These are phyloP conservation scores for Trichoderma asperellum DNA, from an alignment of 2,329 filamentous ascomycete genomes.

Conservation along the genomic window DNA sequence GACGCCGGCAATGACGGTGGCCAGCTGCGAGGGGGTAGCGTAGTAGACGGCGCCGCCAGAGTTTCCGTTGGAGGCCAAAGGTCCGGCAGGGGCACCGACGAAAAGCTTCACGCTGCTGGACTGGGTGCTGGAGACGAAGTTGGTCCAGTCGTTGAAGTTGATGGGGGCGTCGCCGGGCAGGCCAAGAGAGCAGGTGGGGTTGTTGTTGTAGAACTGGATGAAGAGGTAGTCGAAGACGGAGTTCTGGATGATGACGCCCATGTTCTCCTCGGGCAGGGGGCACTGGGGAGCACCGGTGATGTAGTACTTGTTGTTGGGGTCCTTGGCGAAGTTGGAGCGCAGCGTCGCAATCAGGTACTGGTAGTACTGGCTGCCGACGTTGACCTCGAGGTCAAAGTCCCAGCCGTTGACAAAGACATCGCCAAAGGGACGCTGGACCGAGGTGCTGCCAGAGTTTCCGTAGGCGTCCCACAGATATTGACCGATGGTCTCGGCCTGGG, in stretches of 20 bases:
- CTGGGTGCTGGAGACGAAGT: slow-evolving; percentile 34
- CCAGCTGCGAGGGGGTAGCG: slow-evolving; percentile 33
- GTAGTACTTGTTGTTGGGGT: slow-evolving; percentile 41
- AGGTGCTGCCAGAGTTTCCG: slow-evolving; percentile 43
- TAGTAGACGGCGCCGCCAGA: slow-evolving; percentile 36
- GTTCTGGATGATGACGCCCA: slow-evolving; percentile 6
- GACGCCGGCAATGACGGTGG: slow-evolving; percentile 15
- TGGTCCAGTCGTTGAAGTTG: slow-evolving; percentile 43
- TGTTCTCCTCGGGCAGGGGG: slow-evolving; percentile 33
- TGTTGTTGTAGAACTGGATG: slow-evolving; percentile 55
- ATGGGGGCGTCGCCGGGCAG: slow-evolving; percentile 35
- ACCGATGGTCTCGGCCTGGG: slow-evolving; percentile 30
- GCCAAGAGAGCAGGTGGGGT: slow-evolving; percentile 22
- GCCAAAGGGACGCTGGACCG: slow-evolving; percentile 50
- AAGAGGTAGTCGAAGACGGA: slow-evolving; percentile 38
- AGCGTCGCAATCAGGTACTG: slow-evolving; percentile 39
- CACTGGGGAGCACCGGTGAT: slow-evolving; percentile 52
- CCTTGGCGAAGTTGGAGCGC: slow-evolving; percentile 39
- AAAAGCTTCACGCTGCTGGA: slow-evolving; percentile 42
- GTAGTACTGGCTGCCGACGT: slow-evolving; percentile 43
- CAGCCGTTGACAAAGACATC: slow-evolving; percentile 55
- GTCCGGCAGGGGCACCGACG: slow-evolving; percentile 41
- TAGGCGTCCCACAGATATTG: slow-evolving; percentile 47
- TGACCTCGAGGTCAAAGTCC: slow-evolving; percentile 54
- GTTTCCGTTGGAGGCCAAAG: slow-evolving; percentile 31